Evolutionary conservation across 768 basidiomycete genomes (phyloP), one percentile per base, ranked within the genome.

Genomic region (Strobilomyces dryophilus): DNA sequence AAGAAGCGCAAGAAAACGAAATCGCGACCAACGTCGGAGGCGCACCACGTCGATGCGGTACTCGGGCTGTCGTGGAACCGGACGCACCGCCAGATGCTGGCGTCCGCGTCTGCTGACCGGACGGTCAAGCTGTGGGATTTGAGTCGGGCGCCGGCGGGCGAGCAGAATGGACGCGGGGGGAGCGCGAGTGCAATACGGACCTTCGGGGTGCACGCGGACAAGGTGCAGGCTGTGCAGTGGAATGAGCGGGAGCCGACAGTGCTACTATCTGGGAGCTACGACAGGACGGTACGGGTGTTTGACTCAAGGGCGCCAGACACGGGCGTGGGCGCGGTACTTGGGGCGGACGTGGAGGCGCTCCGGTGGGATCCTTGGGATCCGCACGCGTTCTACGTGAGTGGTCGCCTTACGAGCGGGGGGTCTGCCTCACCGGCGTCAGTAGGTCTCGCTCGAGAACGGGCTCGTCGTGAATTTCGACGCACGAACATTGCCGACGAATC

Each of bases 121-220:
- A 98, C 95, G 0, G 92, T 99, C 56, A 99, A 99, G 71, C 73
- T 99, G 26, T 99, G 95, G 97, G 97, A 99, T 74, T 76, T 99
- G 49, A 86, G 79, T 36, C 79, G 91, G 14, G 79, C 83, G 48
- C 81, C 83, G 5, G 76, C 75, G 12, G 72, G 70, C 58, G 78
- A 74, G 37, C 77, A 72, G 11, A 74, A 82, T 48, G 64, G 76
- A 60, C 64, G 64, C 6, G 73, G 74, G n/a, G 69, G 66, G 7
- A 67, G 67, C 71, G 65, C 60, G 0, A 64, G 61, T 54, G 95
- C 95, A 21, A 81, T 98, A 61, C 79, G 92, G 53, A 93, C 87
- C 60, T 98, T 95, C 70, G 77, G 77, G 40, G 76, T 87, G 29
- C 92, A 94, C 68, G 89, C 84, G 66, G 94, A 97, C 70, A 98